phyloP scores from a whole-genome alignment of 2,329 filamentous ascomycete species.

The Sporothrix inflata region DNA sequence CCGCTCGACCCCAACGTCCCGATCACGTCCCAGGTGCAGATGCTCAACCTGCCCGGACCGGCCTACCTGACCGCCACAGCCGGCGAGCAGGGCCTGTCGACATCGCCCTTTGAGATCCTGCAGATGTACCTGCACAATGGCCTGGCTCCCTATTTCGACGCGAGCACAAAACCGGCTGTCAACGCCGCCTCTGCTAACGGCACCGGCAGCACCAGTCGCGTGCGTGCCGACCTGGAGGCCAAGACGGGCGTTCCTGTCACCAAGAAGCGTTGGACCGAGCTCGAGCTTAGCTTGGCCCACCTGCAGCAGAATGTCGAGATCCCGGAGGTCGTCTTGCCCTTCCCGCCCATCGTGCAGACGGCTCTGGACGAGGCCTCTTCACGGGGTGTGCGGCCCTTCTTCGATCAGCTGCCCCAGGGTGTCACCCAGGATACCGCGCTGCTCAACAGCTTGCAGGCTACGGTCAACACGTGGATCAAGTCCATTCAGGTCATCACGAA shows the following conservation, averaged over 20 bases:
- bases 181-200: slow-evolving; percentile 61
- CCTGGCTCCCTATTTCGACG: slow-evolving; percentile 95
- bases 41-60: slow-evolving; percentile 87
- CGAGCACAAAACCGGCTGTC: slow-evolving; percentile 77
- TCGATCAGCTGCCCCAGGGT: slow-evolving; percentile 74
- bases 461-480: slow-evolving; percentile 97
- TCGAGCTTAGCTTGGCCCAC: slow-evolving; percentile 87
- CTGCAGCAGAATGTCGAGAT: slow-evolving; percentile 98
- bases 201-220: slow-evolving; percentile 39
- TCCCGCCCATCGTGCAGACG: slow-evolving; percentile 85
- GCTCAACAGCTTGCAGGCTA: slow-evolving; percentile 89
- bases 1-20: slow-evolving; percentile 83
- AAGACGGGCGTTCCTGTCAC: slow-evolving; percentile 96
- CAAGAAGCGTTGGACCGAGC: slow-evolving; percentile 93
- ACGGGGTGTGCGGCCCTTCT: slow-evolving; percentile 68
- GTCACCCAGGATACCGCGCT: slow-evolving; percentile 89
- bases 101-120: slow-evolving; percentile 88
- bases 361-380: slow-evolving; percentile 78
- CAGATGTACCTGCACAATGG: slow-evolving; percentile 91
- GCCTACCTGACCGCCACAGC: slow-evolving; percentile 68
- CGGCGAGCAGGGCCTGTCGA: slow-evolving; percentile 70
- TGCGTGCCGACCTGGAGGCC: slow-evolving; percentile 80
- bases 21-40: slow-evolving; percentile 85
- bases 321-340: slow-evolving; percentile 82
- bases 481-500: slow-evolving; percentile 97